A percentile compares a stretch with the other conserved stretches of the same genome.
phyloP scores from a whole-genome alignment of 164 flowering plant species.

The Protea cynaroides region DNA sequence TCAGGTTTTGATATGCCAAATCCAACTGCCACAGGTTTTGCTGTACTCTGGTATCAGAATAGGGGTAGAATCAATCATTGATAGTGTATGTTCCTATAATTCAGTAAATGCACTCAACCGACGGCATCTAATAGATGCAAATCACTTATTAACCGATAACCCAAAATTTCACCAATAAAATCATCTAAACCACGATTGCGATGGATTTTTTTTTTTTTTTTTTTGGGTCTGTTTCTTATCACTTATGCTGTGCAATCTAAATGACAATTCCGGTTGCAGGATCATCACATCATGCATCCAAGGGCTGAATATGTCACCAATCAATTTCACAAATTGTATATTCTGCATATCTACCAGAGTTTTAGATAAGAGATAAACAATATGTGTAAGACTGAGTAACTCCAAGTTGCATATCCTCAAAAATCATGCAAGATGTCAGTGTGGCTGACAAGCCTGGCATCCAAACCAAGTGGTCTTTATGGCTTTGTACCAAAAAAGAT shows the following conservation, averaged over 20 bases:
- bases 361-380: too few relatives aligned
- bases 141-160: background rate
- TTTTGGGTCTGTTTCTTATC: background rate
- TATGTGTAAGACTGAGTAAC: background rate
- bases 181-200: background rate
- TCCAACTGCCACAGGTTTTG: constrained; percentile 91
- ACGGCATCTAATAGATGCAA: background rate
- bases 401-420: background rate
- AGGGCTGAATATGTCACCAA: background rate
- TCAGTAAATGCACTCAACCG: background rate
- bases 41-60: constrained; percentile 43
- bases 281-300: background rate
- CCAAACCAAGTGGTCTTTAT: background rate
- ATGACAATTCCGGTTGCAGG: background rate
- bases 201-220: background rate
- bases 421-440: background rate
- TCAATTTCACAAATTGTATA: background rate
- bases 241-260: background rate
- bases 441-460: background rate
- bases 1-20: constrained; percentile 95
- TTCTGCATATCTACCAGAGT: background rate
- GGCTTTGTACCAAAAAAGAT: background rate
- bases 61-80: background rate
- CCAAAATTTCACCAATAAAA: background rate
- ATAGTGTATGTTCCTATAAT: background rate